These are phyloP conservation scores for Aspergillus pseudotamarii DNA, from an alignment of 2,329 filamentous ascomycete genomes.

Conservation along the genomic window DNA sequence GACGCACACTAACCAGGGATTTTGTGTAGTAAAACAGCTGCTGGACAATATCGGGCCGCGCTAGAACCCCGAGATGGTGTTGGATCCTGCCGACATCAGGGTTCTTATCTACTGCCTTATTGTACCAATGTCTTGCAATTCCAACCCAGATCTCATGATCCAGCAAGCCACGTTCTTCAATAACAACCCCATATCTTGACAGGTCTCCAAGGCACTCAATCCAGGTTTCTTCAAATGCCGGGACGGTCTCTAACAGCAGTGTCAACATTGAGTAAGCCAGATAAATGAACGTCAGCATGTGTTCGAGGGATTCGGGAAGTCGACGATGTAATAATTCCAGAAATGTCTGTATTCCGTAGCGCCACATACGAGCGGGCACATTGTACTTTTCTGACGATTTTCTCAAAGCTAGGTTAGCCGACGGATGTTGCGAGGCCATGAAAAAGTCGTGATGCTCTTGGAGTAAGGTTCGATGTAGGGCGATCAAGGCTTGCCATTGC, in stretches of 20 bases:
- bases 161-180: conserved; percentile 77
- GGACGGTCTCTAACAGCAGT: conserved; percentile 80
- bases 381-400: conserved; percentile 77
- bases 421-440: conserved; percentile 82
- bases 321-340: conserved; percentile 75
- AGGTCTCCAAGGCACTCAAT: conserved; percentile 90
- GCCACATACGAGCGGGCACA: conserved; percentile 95
- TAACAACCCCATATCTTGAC: conserved; percentile 84
- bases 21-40: conserved; percentile 64
- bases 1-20: conserved; percentile 57
- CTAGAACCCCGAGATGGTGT: conserved; percentile 77
- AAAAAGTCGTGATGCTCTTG: conserved; percentile 88
- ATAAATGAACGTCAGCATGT: conserved; percentile 91
- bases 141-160: conserved; percentile 81
- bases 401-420: conserved; percentile 68
- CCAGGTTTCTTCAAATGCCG: conserved; percentile 84
- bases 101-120: conserved; percentile 74
- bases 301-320: conserved; percentile 75
- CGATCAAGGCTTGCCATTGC: conserved; percentile 83
- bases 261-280: conserved; percentile 89
- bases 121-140: conserved; percentile 83
- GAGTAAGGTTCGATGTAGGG: conserved; percentile 76
- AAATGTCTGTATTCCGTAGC: conserved; percentile 85
- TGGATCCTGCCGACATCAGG: conserved; percentile 79
- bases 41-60: conserved; percentile 59